phyloP scores from a whole-genome alignment of 2,329 filamentous ascomycete species.

The Dactylonectria estremocensis region DNA sequence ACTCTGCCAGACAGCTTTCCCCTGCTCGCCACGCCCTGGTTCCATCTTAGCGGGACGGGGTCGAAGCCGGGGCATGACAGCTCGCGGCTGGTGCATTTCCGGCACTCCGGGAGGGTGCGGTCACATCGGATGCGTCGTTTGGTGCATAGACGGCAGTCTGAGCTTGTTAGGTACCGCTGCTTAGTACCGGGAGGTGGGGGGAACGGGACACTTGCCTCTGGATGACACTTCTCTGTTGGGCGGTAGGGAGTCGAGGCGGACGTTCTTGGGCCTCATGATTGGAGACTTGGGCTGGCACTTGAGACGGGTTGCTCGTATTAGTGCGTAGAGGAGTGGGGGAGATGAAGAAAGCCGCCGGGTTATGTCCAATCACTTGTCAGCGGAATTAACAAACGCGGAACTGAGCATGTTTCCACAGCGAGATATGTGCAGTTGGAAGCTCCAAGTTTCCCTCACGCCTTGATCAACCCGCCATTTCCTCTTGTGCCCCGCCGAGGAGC shows the following conservation, averaged over 20 bases:
- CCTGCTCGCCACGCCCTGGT: constrained; percentile 42
- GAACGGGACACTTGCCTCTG: constrained; percentile 24
- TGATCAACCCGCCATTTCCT: not conserved
- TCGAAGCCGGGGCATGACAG: constrained; percentile 39
- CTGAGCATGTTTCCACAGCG: not conserved
- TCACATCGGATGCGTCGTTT: constrained; percentile 42
- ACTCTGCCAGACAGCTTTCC: constrained; percentile 36
- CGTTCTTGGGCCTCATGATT: constrained; percentile 25
- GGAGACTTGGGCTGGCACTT: not conserved
- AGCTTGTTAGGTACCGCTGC: not conserved
- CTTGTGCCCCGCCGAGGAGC: not conserved
- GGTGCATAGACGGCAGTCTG: constrained; percentile 39
- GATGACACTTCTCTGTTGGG: constrained; percentile 33
- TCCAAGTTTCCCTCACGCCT: not conserved
- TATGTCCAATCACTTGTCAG: not conserved
- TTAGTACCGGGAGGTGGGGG: not conserved
- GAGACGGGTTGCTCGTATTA: not conserved
- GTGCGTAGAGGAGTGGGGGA: not conserved
- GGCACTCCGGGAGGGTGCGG: constrained; percentile 36
- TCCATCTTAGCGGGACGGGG: constrained; percentile 36
- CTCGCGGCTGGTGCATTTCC: constrained; percentile 38
- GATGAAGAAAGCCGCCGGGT: not conserved
- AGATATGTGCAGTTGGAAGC: not conserved
- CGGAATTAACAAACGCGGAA: not conserved
- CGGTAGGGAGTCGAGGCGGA: constrained; percentile 36